These are phyloP conservation scores for Diaporthe batatas DNA, from an alignment of 2,329 filamentous ascomycete genomes.

Conservation along the genomic window DNA sequence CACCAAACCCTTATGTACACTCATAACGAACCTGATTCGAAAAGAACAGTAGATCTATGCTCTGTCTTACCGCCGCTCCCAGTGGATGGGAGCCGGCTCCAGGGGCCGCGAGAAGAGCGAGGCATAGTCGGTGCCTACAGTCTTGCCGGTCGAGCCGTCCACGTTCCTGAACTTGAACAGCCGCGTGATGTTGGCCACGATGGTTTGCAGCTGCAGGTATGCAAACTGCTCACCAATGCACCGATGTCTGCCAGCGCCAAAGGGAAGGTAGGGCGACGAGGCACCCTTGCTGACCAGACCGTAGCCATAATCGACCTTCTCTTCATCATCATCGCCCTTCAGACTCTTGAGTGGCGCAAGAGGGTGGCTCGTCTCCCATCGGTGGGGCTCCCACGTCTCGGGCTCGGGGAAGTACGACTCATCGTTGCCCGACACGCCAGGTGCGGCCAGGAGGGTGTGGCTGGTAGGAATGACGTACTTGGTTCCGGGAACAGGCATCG, in stretches of 20 bases:
- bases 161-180: conserved; percentile 84
- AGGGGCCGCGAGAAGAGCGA: conserved; percentile 81
- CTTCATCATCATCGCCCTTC: conserved; percentile 69
- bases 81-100: conserved; percentile 78
- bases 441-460: conserved; percentile 86
- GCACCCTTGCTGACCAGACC: conserved; percentile 93
- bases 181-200: conserved; percentile 81
- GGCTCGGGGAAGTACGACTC: conserved; percentile 85
- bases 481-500: conserved; percentile 86
- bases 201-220: conserved; percentile 90
- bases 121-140: conserved; percentile 77
- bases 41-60: conserved; percentile 27
- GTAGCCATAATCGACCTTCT: conserved; percentile 93
- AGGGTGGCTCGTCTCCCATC: conserved; percentile 80
- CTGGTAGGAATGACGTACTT: conserved; percentile 84
- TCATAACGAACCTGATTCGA: conserved; percentile 17
- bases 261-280: conserved; percentile 90
- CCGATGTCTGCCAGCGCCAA: conserved; percentile 91
- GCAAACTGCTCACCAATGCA: conserved; percentile 99
- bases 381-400: conserved; percentile 87
- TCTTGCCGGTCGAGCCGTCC: conserved; percentile 72
- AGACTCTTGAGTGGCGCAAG: conserved; percentile 61
- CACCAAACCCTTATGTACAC: conserved; percentile 37
- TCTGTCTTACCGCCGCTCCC: conserved; percentile 74
- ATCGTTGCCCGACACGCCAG: conserved; percentile 82